Evolutionary conservation across 1,284 basidiomycete genomes (phyloP).

Genomic region (Ceratobasidium sp.): DNA sequence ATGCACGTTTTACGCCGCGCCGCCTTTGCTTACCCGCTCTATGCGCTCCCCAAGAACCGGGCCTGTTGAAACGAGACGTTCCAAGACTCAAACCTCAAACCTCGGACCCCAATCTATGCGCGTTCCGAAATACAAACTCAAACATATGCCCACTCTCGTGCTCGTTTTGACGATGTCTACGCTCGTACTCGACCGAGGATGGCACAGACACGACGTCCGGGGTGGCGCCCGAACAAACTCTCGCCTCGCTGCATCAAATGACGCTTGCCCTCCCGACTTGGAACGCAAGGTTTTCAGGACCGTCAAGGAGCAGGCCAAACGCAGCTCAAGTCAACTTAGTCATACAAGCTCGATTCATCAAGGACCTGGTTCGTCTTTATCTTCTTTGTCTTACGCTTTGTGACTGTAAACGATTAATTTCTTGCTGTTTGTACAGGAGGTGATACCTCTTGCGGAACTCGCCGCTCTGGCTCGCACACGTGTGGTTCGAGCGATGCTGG

Average conservation of each 20-base stretch:
- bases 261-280: constrained; percentile 57
- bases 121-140: constrained; percentile 10
- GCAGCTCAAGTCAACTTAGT: constrained; percentile 58
- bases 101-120: constrained; percentile 2
- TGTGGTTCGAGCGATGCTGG: constrained; percentile 21
- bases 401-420: not conserved
- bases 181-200: constrained; percentile 35
- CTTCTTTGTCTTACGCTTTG: not conserved
- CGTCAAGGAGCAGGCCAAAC: constrained; percentile 74
- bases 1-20: too few relatives aligned
- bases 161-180: constrained; percentile 22
- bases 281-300: constrained; percentile 68
- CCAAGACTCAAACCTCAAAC: constrained; percentile 18
- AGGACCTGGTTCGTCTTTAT: not conserved
- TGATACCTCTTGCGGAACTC: constrained; percentile 15
- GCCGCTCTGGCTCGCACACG: constrained; percentile 32
- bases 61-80: not conserved
- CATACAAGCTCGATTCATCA: constrained; percentile 3
- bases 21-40: too few relatives aligned
- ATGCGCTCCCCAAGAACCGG: constrained; percentile 9
- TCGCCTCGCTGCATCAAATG: constrained; percentile 45
- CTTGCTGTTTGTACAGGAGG: constrained; percentile 11
- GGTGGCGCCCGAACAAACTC: constrained; percentile 47
- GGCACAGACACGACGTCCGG: constrained; percentile 18
- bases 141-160: not conserved